phyloP scores from a whole-genome alignment of 768 basidiomycete genomes.

The Panus rudis region DNA sequence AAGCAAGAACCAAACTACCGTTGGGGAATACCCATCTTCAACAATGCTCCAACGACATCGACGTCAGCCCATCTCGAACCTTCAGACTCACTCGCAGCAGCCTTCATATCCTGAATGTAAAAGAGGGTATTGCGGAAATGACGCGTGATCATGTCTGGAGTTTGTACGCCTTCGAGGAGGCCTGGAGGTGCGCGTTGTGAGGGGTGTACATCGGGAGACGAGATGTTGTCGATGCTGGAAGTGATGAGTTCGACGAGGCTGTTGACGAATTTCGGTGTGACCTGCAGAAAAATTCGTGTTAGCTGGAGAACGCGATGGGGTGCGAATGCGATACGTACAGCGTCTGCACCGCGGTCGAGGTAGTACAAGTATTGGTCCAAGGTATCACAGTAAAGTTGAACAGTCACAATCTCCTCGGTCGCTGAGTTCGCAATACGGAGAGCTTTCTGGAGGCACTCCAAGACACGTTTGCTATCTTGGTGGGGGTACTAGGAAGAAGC shows the following conservation, averaged over 20 bases:
- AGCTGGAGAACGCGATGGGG: not conserved
- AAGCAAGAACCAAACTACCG: slow-evolving; percentile 1
- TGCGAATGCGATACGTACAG: slow-evolving; percentile 45
- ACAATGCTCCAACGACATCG: slow-evolving; percentile 76
- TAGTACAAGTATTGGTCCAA: slow-evolving; percentile 96
- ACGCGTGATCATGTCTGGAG: slow-evolving; percentile 87
- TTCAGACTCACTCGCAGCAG: slow-evolving; percentile 38
- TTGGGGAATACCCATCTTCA: slow-evolving; percentile 77
- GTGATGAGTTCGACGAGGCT: slow-evolving; percentile 94
- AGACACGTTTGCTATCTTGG: slow-evolving; percentile 93
- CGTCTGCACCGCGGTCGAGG: slow-evolving; percentile 87
- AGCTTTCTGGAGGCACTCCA: slow-evolving; percentile 97
- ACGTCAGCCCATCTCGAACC: slow-evolving; percentile 74
- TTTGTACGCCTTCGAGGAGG: slow-evolving; percentile 85
- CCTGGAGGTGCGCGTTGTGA: slow-evolving; percentile 84
- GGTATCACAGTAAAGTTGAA: slow-evolving; percentile 94
- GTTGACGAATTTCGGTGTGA: slow-evolving; percentile 94
- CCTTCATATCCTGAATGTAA: slow-evolving; percentile 78
- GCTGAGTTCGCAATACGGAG: slow-evolving; percentile 93
- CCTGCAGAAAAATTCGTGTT: slow-evolving; percentile 35
- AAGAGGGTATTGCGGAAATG: slow-evolving; percentile 90
- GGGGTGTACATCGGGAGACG: slow-evolving; percentile 82
- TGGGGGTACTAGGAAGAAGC: slow-evolving; percentile 55
- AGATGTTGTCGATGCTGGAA: slow-evolving; percentile 86
- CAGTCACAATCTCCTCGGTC: slow-evolving; percentile 93